Evolutionary conservation across 768 basidiomycete species (phyloP).

Genomic region (Leccinum variicolor): DNA sequence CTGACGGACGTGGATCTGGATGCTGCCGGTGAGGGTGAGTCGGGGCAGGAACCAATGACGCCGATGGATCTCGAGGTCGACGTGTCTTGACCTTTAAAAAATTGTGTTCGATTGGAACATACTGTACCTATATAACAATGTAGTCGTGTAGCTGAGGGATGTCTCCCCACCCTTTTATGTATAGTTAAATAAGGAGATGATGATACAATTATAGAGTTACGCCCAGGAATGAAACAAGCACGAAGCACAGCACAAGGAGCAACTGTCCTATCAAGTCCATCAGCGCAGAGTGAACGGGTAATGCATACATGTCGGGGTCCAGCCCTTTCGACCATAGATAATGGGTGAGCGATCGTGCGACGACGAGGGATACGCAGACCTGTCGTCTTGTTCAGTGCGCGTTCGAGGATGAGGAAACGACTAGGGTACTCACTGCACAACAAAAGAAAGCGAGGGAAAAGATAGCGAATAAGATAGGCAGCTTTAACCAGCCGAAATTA

Average conservation of each 20-base stretch:
- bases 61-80: constrained; percentile 38
- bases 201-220: constrained; percentile 9
- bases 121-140: not conserved
- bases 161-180: not conserved
- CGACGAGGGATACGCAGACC: constrained; percentile 66
- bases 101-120: not conserved
- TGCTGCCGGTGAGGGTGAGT: constrained; percentile 27
- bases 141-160: constrained; percentile 1
- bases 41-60: constrained; percentile 33
- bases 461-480: constrained; percentile 65
- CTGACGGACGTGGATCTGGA: constrained; percentile 30
- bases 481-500: constrained; percentile 72
- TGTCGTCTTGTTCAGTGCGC: constrained; percentile 29
- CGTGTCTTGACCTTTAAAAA: constrained; percentile 40
- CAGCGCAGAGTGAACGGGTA: constrained; percentile 88
- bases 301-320: constrained; percentile 90
- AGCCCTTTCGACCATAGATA: constrained; percentile 73
- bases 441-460: constrained; percentile 72
- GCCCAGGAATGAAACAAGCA: constrained; percentile 53
- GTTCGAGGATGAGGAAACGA: not conserved
- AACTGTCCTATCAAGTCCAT: constrained; percentile 85
- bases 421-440: constrained; percentile 55
- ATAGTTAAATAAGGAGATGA: not conserved
- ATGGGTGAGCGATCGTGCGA: constrained; percentile 65
- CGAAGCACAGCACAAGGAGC: constrained; percentile 73